phyloP scores from a whole-genome alignment of 108 stramenopile genomes.

The Bacterosira constricta region DNA sequence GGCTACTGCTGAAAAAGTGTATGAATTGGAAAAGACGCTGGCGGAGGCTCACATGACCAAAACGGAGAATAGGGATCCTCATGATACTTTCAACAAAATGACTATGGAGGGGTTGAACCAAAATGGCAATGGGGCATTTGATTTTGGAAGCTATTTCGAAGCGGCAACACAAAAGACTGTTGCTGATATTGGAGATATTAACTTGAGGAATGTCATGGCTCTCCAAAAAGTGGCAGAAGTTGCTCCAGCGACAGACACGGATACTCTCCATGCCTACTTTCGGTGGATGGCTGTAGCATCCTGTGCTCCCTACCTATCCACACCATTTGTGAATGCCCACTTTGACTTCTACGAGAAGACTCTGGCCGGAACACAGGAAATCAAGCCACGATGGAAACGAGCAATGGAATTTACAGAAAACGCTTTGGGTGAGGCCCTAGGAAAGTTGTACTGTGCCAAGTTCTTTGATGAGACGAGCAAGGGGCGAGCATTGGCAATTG shows the following conservation, averaged over 20 bases:
- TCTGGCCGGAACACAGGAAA: slow-evolving; percentile 69
- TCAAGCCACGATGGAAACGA: slow-evolving; percentile 85
- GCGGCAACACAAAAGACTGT: slow-evolving; percentile 49
- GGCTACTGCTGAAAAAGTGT: slow-evolving; percentile 50
- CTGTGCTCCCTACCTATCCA: slow-evolving; percentile 61
- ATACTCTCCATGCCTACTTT: slow-evolving; percentile 55
- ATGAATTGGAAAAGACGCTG: slow-evolving; percentile 50
- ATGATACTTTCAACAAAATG: slow-evolving; percentile 75
- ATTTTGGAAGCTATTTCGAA: slow-evolving; percentile 58
- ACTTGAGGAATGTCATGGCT: slow-evolving; percentile 68
- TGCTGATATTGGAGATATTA: slow-evolving; percentile 65
- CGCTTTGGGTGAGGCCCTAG: slow-evolving; percentile 80
- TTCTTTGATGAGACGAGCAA: slow-evolving; percentile 77
- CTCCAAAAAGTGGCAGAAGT: slow-evolving; percentile 54
- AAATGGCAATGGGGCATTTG: slow-evolving; percentile 43
- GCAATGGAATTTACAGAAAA: slow-evolving; percentile 75
- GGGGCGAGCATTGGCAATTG: slow-evolving; percentile 63
- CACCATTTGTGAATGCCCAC: slow-evolving; percentile 59
- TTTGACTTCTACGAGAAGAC: slow-evolving; percentile 76
- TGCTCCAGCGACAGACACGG: slow-evolving; percentile 30
- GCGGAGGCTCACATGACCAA: slow-evolving; percentile 80
- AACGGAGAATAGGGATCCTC: slow-evolving; percentile 80
- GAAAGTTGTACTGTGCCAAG: slow-evolving; percentile 74
- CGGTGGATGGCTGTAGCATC: slow-evolving; percentile 54
- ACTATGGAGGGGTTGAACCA: slow-evolving; percentile 39